These are phyloP conservation scores for Mortierella sp. DNA, from an alignment of 371 early-diverging fungal species.

Conservation along the genomic window DNA sequence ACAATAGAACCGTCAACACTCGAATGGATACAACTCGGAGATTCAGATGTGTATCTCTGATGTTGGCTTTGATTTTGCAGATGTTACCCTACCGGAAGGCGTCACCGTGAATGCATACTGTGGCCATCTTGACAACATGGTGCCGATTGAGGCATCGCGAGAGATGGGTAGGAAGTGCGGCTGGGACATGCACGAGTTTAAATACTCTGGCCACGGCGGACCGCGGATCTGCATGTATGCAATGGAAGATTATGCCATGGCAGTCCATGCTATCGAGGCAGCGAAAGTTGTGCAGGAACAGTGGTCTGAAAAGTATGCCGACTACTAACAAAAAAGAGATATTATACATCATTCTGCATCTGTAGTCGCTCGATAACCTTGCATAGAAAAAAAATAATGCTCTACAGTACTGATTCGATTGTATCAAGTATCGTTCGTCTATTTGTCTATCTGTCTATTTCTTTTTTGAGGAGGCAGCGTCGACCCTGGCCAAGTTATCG, in stretches of 20 bases:
- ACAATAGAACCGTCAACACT: conserved; percentile 47
- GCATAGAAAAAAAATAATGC: conserved; percentile 1
- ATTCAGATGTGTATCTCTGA: conserved; percentile 52
- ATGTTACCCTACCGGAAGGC: conserved; percentile 17
- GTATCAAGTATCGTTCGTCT: too few relatives aligned
- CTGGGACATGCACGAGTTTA: conserved; percentile 51
- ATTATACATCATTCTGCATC: too few relatives aligned
- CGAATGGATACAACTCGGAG: conserved; percentile 49
- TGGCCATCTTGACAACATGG: conserved; percentile 36
- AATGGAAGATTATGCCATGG: conserved; percentile 41
- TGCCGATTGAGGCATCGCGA: conserved; percentile 44
- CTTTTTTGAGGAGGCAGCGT: conserved; percentile 25
- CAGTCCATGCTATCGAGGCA: conserved; percentile 4
- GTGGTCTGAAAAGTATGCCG: conserved; percentile 18
- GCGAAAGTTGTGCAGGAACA: background rate
- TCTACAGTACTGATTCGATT: too few relatives aligned
- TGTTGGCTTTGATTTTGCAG: conserved; percentile 35
- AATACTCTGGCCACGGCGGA: conserved; percentile 48
- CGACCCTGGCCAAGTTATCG: conserved; percentile 46
- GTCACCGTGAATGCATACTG: conserved; percentile 44
- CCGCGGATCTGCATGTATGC: conserved; percentile 51
- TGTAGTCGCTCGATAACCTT: too few relatives aligned
- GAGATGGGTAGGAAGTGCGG: conserved; percentile 40
- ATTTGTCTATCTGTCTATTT: conserved; percentile 5
- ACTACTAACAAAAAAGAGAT: background rate